Evolutionary conservation across 805 yeast genomes (phyloP).

Genomic region (Sporopachydermia lactativora): DNA sequence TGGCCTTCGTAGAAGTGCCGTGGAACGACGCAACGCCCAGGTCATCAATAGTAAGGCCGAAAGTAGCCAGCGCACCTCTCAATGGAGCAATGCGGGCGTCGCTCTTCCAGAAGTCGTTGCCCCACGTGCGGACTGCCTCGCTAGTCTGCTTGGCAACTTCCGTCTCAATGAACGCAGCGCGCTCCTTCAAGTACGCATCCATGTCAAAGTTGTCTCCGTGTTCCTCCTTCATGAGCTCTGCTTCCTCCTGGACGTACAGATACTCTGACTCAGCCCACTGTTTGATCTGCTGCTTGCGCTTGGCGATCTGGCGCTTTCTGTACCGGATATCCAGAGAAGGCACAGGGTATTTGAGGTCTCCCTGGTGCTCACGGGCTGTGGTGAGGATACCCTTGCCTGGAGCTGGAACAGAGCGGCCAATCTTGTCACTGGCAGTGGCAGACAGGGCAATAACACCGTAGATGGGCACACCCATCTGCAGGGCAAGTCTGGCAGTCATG

Average conservation of each 20-base stretch:
- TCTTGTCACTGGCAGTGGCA: slow-evolving; percentile 96
- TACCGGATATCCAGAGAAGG: slow-evolving; percentile 80
- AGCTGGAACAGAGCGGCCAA: slow-evolving; percentile 98
- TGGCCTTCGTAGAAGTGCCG: slow-evolving; percentile 97
- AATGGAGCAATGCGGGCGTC: slow-evolving; percentile 94
- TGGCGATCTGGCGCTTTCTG: slow-evolving; percentile 81
- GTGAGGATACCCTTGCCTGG: slow-evolving; percentile 99
- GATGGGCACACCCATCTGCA: slow-evolving; percentile 98
- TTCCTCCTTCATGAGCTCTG: slow-evolving; percentile 32
- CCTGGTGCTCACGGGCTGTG: slow-evolving; percentile 89
- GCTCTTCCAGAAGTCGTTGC: slow-evolving; percentile 81
- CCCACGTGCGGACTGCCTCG: slow-evolving; percentile 88
- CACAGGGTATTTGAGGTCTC: slow-evolving; percentile 62
- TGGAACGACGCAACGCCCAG: slow-evolving; percentile 96
- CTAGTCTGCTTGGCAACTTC: slow-evolving; percentile 76
- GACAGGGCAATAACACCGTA: slow-evolving; percentile 90
- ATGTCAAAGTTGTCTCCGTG: slow-evolving; percentile 28
- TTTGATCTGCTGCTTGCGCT: slow-evolving; percentile 64
- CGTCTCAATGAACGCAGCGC: slow-evolving; percentile 74
- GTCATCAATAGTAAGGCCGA: slow-evolving; percentile 87
- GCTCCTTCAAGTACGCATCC: slow-evolving; percentile 50
- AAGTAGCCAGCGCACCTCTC: slow-evolving; percentile 93
- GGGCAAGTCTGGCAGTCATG: slow-evolving; percentile 88
- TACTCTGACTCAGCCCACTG: slow-evolving; percentile 79
- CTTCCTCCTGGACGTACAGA: slow-evolving; percentile 56